Evolutionary conservation across 2,329 filamentous ascomycete genomes (phyloP).

Genomic region (Pseudodiploospora longispora): DNA sequence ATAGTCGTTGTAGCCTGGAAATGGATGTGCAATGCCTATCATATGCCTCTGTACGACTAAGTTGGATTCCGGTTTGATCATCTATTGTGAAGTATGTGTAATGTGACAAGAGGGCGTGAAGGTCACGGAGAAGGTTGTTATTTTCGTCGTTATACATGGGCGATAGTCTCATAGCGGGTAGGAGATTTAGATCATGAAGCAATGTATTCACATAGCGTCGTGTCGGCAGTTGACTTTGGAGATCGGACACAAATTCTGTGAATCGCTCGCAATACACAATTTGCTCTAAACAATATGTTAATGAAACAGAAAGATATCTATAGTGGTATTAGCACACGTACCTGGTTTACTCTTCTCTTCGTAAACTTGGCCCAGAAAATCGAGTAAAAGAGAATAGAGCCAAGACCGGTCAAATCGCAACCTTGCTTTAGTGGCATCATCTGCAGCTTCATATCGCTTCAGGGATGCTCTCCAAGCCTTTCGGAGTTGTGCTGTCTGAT

Average conservation of each 20-base stretch:
- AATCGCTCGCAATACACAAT: constrained; percentile 87
- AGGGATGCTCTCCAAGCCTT: constrained; percentile 86
- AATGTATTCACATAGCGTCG: constrained; percentile 87
- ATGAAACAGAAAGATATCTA: neutral
- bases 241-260: constrained; percentile 78
- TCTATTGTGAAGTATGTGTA: constrained; percentile 86
- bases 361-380: constrained; percentile 73
- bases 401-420: constrained; percentile 88
- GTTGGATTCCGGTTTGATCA: constrained; percentile 76
- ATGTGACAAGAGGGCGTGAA: constrained; percentile 72
- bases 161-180: constrained; percentile 71
- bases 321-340: constrained; percentile 16
- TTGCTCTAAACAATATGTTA: constrained; percentile 42
- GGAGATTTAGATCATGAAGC: constrained; percentile 74
- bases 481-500: constrained; percentile 63
- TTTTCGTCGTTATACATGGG: constrained; percentile 67
- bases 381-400: constrained; percentile 78
- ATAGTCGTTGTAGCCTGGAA: constrained; percentile 69
- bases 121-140: constrained; percentile 71
- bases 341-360: constrained; percentile 39
- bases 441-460: constrained; percentile 81
- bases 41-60: constrained; percentile 64
- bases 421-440: constrained; percentile 68
- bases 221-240: constrained; percentile 90
- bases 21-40: constrained; percentile 70